Conservation (phyloP, 139 green algal species). For the Chlorella sorokiniana region DNA sequence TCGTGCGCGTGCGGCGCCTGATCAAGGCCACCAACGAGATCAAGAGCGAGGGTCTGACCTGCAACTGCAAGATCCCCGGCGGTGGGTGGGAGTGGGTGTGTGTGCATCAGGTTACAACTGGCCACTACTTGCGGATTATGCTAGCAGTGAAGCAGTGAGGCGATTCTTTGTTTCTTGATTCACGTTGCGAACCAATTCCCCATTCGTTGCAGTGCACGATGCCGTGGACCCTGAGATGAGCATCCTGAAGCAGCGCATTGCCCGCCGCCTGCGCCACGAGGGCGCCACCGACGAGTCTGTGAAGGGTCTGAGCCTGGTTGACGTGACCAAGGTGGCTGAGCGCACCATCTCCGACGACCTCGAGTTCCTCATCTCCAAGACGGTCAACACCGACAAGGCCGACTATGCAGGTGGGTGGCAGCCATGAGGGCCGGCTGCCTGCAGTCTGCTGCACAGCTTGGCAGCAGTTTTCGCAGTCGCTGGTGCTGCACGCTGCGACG, state of each 20-base stretch:
- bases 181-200: not conserved
- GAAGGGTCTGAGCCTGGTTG: conserved; percentile 63
- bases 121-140: too few species aligned
- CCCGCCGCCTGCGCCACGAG: conserved; percentile 62
- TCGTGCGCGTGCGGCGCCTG: conserved; percentile 85
- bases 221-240: conserved; percentile 84
- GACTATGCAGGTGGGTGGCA: conserved; percentile 75
- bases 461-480: too few species aligned
- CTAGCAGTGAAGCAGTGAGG: not conserved
- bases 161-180: not conserved
- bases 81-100: conserved; percentile 1
- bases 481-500: not conserved
- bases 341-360: conserved; percentile 86
- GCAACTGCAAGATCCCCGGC: conserved; percentile 61
- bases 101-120: not conserved
- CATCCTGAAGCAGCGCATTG: conserved; percentile 88
- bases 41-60: conserved; percentile 42
- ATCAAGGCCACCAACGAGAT: conserved; percentile 55
- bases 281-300: conserved; percentile 32
- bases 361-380: conserved; percentile 83
- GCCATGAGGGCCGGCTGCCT: not conserved
- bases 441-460: not conserved
- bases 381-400: conserved; percentile 75
- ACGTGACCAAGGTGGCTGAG: conserved; percentile 80
- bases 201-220: conserved; percentile 65